Conservation (phyloP, 2,329 filamentous ascomycete genomes). For the Fusarium tjaetaba region DNA sequence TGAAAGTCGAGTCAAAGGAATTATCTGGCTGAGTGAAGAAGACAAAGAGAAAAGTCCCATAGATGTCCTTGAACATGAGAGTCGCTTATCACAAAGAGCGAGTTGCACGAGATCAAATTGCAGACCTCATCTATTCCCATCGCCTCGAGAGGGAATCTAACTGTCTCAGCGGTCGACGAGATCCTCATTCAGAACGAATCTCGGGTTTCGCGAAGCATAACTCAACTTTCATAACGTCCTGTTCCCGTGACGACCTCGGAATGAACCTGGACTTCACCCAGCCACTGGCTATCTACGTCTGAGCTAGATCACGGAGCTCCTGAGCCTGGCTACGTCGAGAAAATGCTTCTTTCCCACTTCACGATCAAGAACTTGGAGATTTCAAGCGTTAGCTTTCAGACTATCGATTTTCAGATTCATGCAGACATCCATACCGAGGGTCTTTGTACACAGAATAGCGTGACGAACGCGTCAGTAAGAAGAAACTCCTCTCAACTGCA, state of each 20-base stretch:
- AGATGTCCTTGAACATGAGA: accelerated
- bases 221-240: neutral
- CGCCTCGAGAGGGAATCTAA: too few species aligned
- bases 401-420: constrained; percentile 12
- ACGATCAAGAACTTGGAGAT: too few species aligned
- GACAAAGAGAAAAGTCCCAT: accelerated
- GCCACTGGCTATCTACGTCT: accelerated
- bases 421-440: neutral
- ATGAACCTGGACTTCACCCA: neutral
- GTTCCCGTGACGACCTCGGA: accelerated
- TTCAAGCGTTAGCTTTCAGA: neutral
- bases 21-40: accelerated
- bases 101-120: neutral
- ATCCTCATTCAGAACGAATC: neutral
- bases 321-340: accelerated
- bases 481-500: neutral
- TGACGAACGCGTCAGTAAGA: neutral
- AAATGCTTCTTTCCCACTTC: neutral
- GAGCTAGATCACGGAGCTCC: neutral
- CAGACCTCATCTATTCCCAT: neutral
- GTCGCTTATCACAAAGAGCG: neutral
- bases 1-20: accelerated
- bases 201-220: accelerated
- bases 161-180: accelerated
- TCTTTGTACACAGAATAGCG: neutral